These are phyloP conservation scores for Thoreauomyces humboldtii DNA, from an alignment of 192 early-diverging fungal genomes.

Conservation along the genomic window DNA sequence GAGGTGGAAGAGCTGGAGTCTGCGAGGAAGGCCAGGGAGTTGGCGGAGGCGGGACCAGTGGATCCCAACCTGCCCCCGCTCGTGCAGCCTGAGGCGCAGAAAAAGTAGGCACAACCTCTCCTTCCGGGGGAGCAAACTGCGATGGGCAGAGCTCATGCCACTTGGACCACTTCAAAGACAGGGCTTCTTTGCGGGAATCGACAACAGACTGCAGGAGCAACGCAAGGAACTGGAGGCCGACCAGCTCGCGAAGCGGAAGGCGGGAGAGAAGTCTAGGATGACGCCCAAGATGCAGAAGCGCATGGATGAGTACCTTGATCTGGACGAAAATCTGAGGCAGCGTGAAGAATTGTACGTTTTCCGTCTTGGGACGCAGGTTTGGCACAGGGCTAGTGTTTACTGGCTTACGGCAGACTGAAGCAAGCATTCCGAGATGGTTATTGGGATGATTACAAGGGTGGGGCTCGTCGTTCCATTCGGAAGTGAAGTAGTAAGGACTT, in stretches of 20 bases:
- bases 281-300: slow-evolving; percentile 23
- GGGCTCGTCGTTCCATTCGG: not conserved
- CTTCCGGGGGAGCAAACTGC: not conserved
- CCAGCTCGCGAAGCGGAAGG: slow-evolving; percentile 22
- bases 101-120: not conserved
- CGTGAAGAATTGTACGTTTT: slow-evolving; percentile 30
- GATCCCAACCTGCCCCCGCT: not conserved
- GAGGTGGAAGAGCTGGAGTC: slow-evolving; percentile 13
- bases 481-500: too few relatives aligned
- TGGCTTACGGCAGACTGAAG: slow-evolving; percentile 21
- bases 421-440: slow-evolving; percentile 38
- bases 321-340: slow-evolving; percentile 24
- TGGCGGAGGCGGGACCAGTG: not conserved
- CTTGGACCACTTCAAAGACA: not conserved
- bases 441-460: slow-evolving; percentile 41
- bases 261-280: slow-evolving; percentile 5
- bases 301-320: slow-evolving; percentile 38
- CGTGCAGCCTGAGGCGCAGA: not conserved
- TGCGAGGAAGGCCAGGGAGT: slow-evolving; percentile 11
- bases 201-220: slow-evolving; percentile 27
- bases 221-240: slow-evolving; percentile 32
- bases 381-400: not conserved
- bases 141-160: not conserved
- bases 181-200: slow-evolving; percentile 30
- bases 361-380: not conserved